Evolutionary conservation across 139 green algal genomes (phyloP), one percentile per base, ranked within the genome.

Genomic region (Gonium pectorale): DNA sequence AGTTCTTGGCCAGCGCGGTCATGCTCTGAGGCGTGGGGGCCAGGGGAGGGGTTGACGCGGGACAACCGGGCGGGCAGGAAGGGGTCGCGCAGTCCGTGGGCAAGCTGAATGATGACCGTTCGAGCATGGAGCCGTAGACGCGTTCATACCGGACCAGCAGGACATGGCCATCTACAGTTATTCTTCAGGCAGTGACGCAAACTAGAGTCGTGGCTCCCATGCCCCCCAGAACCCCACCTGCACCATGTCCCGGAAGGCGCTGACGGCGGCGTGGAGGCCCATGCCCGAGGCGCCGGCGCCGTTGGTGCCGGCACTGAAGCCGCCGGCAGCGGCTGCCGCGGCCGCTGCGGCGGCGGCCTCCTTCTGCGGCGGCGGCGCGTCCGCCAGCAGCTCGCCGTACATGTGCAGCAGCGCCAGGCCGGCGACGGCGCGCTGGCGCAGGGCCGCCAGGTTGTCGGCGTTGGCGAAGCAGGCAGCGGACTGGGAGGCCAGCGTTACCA

Each of bases 401-500:
- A 72, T 72, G 56, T 82, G 75, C 41, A 82, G 38, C 59, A 82
- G 56, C 31, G 75, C 59, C 27, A 82, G 75, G 11, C 75, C 75
- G 5, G 75, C 75, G 3, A 71, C 75, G 1, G 75, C 75, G 29
- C 75, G 59, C 29, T 62, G 40, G 13, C 73, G 54, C 37, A 82
- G 59, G 31, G 75, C 49, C 40, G 59, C 38, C 13, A 82, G 59
- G 56, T 82, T 82, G 75, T 82, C 75, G 59, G 75, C 75, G 75
- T 82, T 82, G 54, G 75, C 75, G 40, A 72, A 60, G 75, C 40
- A 60, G 38, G 22, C 9, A 13, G 40, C 59, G 38, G 75, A 60
- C 75, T 82, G 75, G 38, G 22, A 35, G 38, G 59, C 75, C 59
- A 82, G 60, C n/a, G 59, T 71, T 24, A 82, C 59, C 27, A 82